Conservation (phyloP, 2,329 filamentous ascomycete species). For the Alternaria conjuncta region DNA sequence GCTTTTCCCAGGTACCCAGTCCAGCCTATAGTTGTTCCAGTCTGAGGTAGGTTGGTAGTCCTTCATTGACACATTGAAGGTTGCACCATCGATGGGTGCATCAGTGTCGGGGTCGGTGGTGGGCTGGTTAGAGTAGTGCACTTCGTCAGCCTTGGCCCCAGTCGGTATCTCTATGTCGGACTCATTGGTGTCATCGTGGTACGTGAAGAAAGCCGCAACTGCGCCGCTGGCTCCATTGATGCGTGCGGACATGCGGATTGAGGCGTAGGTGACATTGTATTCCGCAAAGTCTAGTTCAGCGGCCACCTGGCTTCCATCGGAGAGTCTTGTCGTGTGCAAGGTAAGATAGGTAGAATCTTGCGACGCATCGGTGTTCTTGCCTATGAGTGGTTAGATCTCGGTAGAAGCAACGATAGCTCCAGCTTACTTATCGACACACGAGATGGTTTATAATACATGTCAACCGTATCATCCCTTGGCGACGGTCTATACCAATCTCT, state of each 20-base stretch:
- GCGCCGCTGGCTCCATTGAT: slow-evolving; percentile 15
- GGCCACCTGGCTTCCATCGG: slow-evolving; percentile 7
- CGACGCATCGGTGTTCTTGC: background rate
- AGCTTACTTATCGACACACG: slow-evolving; percentile 13
- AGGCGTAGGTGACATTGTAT: slow-evolving; percentile 16
- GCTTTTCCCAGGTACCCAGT: slow-evolving; percentile 11
- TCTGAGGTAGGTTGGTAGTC: background rate
- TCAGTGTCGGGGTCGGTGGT: slow-evolving; percentile 9
- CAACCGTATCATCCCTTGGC: background rate
- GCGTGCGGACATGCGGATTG: slow-evolving; percentile 14
- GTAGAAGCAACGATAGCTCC: background rate
- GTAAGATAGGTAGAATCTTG: slow-evolving; percentile 4
- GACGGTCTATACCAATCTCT: slow-evolving; percentile 9
- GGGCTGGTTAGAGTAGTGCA: slow-evolving; percentile 19
- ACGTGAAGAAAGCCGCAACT: slow-evolving; percentile 19
- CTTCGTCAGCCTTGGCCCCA: background rate
- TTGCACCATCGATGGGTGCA: slow-evolving; percentile 11
- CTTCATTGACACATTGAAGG: slow-evolving; percentile 13
- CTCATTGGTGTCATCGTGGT: slow-evolving; percentile 16
- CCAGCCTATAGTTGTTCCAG: slow-evolving; percentile 20
- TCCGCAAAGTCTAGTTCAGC: slow-evolving; percentile 15
- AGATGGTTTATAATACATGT: slow-evolving; percentile 10
- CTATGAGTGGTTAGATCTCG: background rate
- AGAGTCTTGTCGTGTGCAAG: slow-evolving; percentile 7
- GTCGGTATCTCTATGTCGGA: slow-evolving; percentile 22